A percentile compares a stretch with the other conserved stretches of the same genome.
phyloP scores from a whole-genome alignment of 371 early-diverging fungal genomes.

The Lichtheimia ornata region DNA sequence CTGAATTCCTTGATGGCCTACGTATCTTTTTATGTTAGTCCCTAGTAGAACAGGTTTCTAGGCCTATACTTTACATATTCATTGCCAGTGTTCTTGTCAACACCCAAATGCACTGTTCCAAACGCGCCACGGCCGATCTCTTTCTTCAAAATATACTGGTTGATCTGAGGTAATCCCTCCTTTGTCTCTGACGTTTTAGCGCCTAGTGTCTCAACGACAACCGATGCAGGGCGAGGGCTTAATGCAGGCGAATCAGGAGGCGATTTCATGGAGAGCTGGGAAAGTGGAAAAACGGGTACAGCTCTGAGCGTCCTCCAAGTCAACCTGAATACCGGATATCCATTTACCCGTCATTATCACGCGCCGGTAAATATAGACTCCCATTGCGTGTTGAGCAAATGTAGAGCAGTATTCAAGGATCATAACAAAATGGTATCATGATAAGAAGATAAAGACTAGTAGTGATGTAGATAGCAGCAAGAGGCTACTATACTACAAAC shows the following conservation, averaged over 20 bases:
- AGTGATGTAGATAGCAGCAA: no score
- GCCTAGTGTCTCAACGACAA: constrained; percentile 67
- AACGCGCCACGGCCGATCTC: constrained; percentile 87
- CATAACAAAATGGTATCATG: no score
- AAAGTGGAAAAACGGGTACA: no score
- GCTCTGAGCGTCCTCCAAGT: no score
- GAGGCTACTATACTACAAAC: no score
- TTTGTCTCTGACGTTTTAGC: constrained; percentile 73
- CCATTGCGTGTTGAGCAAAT: no score
- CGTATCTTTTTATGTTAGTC: background rate
- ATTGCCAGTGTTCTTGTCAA: constrained; percentile 54
- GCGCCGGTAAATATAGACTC: no score
- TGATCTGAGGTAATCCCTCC: constrained; percentile 71
- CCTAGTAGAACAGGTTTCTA: background rate
- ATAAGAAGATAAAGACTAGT: no score
- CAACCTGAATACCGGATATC: no score
- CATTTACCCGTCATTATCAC: no score
- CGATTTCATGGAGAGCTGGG: background rate
- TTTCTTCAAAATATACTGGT: constrained; percentile 77
- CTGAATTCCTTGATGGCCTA: constrained; percentile 93
- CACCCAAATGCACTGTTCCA: constrained; percentile 85
- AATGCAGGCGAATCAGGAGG: constrained; percentile 9
- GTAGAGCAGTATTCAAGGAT: no score
- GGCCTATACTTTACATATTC: constrained; percentile 58
- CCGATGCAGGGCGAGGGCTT: constrained; percentile 34